Evolutionary conservation across 768 basidiomycete genomes (phyloP).

Genomic region (Mycena vulgaris): DNA sequence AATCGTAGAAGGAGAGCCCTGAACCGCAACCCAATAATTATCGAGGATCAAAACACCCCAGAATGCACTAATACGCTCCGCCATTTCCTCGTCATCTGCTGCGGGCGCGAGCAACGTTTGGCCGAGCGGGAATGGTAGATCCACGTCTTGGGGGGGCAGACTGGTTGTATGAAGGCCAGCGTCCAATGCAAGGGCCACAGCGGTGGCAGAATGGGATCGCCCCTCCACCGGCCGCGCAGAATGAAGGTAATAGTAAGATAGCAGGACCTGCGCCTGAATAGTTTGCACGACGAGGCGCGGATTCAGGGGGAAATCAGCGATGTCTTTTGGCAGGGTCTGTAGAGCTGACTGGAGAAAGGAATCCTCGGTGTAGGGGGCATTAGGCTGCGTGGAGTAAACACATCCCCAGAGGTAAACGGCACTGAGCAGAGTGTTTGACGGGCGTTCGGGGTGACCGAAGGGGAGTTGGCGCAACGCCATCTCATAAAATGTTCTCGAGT

Average conservation of each 20-base stretch:
- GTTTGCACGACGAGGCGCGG: slow-evolving; percentile 46
- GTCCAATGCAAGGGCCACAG: slow-evolving; percentile 49
- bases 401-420: slow-evolving; percentile 48
- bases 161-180: slow-evolving; percentile 46
- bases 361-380: slow-evolving; percentile 33
- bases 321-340: slow-evolving; percentile 43
- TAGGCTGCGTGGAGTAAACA: slow-evolving; percentile 40
- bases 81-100: not conserved
- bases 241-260: slow-evolving; percentile 59
- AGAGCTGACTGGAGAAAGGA: slow-evolving; percentile 51
- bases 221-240: slow-evolving; percentile 61
- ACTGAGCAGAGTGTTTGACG: slow-evolving; percentile 41
- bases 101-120: not conserved
- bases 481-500: not conserved
- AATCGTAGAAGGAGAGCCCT: slow-evolving; percentile 10
- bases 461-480: not conserved
- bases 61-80: slow-evolving; percentile 23
- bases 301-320: slow-evolving; percentile 45
- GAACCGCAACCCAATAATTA: slow-evolving; percentile 25
- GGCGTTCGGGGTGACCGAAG: not conserved
- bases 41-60: slow-evolving; percentile 19
- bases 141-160: slow-evolving; percentile 51
- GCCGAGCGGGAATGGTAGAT: not conserved
- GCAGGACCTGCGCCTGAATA: slow-evolving; percentile 56
- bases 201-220: slow-evolving; percentile 65